Evolutionary conservation across 2,329 filamentous ascomycete genomes (phyloP).

Genomic region (Elsinoe arachidis): DNA sequence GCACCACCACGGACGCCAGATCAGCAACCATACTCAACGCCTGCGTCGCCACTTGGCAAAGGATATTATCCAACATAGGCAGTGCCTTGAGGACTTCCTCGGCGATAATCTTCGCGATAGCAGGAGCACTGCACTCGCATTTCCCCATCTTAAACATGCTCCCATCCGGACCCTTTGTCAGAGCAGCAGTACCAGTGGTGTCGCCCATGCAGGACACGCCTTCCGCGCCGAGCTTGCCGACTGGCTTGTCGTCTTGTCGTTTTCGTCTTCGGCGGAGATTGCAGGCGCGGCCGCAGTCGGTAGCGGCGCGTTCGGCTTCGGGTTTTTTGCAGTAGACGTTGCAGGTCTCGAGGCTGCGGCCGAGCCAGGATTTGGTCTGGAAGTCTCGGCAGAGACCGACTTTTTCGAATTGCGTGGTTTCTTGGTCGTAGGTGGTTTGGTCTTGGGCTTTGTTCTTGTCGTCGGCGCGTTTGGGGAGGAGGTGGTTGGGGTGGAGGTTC

Average conservation of each 20-base stretch:
- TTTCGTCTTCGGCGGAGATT: not conserved
- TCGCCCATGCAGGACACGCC: not conserved
- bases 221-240: not conserved
- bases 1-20: not conserved
- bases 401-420: not conserved
- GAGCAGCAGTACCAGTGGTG: not conserved
- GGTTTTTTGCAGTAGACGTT: slow-evolving; percentile 1
- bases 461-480: not conserved
- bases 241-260: not conserved
- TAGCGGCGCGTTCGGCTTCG: not conserved
- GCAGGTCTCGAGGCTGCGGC: not conserved
- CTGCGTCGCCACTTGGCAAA: not conserved
- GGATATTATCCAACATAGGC: not conserved
- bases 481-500: not conserved
- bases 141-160: not conserved
- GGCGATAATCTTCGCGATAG: not conserved
- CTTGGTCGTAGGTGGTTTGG: not conserved
- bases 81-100: not conserved
- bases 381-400: not conserved
- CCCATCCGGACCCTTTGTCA: not conserved
- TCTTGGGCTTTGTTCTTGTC: not conserved
- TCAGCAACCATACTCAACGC: not conserved
- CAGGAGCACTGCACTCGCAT: not conserved
- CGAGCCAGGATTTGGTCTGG: not conserved
- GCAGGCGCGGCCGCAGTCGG: no score